Evolutionary conservation across 2,329 filamentous ascomycete genomes (phyloP).

Genomic region (Cladophialophora exuberans): DNA sequence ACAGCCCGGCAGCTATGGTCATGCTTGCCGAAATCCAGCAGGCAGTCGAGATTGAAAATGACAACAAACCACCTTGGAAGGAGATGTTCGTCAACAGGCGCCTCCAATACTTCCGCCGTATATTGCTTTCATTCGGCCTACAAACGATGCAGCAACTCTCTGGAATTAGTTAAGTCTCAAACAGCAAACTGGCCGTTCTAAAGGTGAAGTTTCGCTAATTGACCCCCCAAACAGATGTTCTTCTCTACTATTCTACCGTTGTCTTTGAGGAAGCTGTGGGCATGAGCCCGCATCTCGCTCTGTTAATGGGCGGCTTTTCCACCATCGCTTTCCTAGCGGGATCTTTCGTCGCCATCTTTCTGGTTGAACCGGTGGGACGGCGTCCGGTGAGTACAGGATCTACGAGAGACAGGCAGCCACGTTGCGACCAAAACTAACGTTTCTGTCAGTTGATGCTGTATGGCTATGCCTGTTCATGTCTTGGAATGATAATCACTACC

Average conservation of each 20-base stretch:
- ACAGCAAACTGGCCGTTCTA: neutral
- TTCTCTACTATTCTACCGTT: neutral
- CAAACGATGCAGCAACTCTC: neutral
- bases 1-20: neutral
- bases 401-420: neutral
- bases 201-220: neutral
- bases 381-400: neutral
- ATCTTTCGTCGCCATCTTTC: neutral
- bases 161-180: neutral
- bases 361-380: neutral
- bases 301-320: neutral
- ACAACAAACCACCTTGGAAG: neutral
- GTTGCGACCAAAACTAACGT: neutral
- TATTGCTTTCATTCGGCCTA: neutral
- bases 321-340: neutral
- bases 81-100: neutral
- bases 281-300: neutral
- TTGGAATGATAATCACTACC: neutral
- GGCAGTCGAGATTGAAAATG: constrained; percentile 1
- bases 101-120: neutral
- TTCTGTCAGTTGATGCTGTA: neutral
- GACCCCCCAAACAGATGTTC: neutral
- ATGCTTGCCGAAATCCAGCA: neutral
- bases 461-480: neutral
- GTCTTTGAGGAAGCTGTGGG: neutral